Conservation (phyloP, 129 eudicot genomes). For the Chrysanthemum lavandulifolium region DNA sequence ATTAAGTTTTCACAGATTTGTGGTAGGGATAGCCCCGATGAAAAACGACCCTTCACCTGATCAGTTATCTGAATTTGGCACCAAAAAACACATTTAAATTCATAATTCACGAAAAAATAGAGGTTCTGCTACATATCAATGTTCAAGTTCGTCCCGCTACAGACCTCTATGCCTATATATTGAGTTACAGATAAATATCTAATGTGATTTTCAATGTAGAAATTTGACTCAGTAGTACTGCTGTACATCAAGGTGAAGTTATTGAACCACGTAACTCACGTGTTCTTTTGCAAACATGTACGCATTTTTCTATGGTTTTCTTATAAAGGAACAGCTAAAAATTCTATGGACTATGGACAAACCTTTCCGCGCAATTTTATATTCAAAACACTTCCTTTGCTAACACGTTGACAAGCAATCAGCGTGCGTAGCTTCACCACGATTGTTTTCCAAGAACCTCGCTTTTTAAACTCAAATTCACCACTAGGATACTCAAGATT, state of each 20-base stretch:
- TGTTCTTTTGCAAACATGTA: too few relatives aligned
- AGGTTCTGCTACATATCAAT: too few relatives aligned
- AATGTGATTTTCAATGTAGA: too few relatives aligned
- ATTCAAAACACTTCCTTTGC: conserved; percentile 73
- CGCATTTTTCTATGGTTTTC: too few relatives aligned
- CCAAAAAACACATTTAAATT: neutral
- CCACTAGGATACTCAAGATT: conserved; percentile 62
- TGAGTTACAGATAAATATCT: too few relatives aligned
- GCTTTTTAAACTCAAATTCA: conserved; percentile 54
- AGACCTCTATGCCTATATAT: too few relatives aligned
- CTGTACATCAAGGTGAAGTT: too few relatives aligned
- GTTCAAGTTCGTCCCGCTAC: too few relatives aligned
- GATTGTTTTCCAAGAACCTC: conserved; percentile 58
- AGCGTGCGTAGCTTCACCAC: conserved; percentile 63
- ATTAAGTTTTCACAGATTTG: conserved; percentile 82
- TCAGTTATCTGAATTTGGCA: conserved; percentile 67
- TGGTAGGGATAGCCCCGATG: conserved; percentile 76
- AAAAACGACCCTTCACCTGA: conserved; percentile 85
- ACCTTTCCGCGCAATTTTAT: conserved; percentile 93
- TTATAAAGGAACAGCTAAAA: too few relatives aligned
- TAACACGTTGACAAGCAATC: conserved; percentile 58
- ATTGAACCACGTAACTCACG: too few relatives aligned
- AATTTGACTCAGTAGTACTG: too few relatives aligned
- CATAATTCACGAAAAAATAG: neutral
- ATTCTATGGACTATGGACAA: neutral